Base-by-base conservation (phyloP, 495 filamentous ascomycete genomes). In the Penicillium pancosmium region DNA sequence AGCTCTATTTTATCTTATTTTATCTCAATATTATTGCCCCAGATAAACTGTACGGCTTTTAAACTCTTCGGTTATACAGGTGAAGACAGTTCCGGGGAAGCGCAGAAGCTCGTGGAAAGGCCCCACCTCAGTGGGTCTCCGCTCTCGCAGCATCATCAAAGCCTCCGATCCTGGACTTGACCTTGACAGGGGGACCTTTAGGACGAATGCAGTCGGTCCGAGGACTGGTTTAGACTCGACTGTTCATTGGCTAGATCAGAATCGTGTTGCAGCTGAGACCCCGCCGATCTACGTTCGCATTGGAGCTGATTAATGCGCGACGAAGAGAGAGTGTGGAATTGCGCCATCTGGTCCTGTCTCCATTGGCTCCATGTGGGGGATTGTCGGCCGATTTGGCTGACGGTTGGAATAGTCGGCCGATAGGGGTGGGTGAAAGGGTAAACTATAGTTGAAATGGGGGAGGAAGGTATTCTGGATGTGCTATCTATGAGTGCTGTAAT, bases 301-400 rank as follows among this genome's bases (percentile, higher is more conserved):
- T 48, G 46, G 46, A 48, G 21, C 46, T 27, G 10, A 48, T 15
- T 48, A 48, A 48, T 48, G 21, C 19, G 21, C 40, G 50, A 56
- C 40, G 35, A 56, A 23, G 49, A 56, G 16, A 48, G 11, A 44
- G 38, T 19, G 33, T 50, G 19, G 49, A 40, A 66, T 68, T 60
- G 56, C 63, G 73, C 70, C 73, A 76, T 76, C 66, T 47, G 33
- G 47, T 41, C 33, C 35, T 34, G 56, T 60, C 58, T 65, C 68
- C 51, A 76, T 76, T 76, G 73, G 73, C 50, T 62, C 60, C 59
- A 50, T 16, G 55, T 48, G 44, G 47, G 50, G 52, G 43, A 62
- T 63, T 64, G 56, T 68, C 68, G 65, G 68, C 68, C 68, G 70
- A 70, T 52, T 69, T 36, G 57, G 33, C 48, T 34, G 21, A 60